Evolutionary conservation across 495 filamentous ascomycete genomes (phyloP), one percentile per base, ranked within the genome.

Genomic region (Emericellopsis terricola): DNA sequence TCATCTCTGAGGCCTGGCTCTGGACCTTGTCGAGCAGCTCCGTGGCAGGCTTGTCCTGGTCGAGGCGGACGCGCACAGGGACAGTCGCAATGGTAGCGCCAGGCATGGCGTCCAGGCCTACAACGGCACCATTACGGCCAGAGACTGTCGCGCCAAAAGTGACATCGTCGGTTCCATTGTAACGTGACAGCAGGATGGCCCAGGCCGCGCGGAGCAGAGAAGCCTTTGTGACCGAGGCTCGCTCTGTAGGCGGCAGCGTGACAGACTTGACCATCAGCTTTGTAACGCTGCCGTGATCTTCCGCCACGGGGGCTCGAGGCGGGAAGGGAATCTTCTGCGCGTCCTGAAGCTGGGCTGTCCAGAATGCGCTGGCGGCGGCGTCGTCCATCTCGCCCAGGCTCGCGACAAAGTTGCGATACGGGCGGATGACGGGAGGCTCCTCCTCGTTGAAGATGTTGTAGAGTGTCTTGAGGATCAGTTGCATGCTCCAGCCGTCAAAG

Each of bases 191-290:
- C 10, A 35, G 5, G 18, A 35, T 27, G 0, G 33, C 33, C 33
- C 33, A 35, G n/a, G 33, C 21, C 11, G 33, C 33, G 3, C 33
- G 33, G 20, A 35, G n/a, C 33, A 67, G 55, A 34, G 54, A 58
- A 2, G 51, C 33, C 14, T 57, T 56, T 36, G 62, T 53, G 3
- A 48, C 44, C 15, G 38, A 43, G 11, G 37, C n/a, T n/a, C n/a
- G n/a, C n/a, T n/a, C n/a, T n/a, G n/a, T n/a, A n/a, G 31, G 31
- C 20, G 31, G 31, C 19, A 33, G 24, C 8, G 31, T 20, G 10
- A 33, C 24, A n/a, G 31, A 20, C 31, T 21, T 33, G n/a, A 20
- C 24, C 31, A 33, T 21, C 31, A 33, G 20, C 3, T 20, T 18
- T 20, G 31, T 21, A 20, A 33, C n/a, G 17, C 31, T n/a, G 15